Conservation (phyloP, 148 eudicot species). For the Spergularia bocconei region DNA sequence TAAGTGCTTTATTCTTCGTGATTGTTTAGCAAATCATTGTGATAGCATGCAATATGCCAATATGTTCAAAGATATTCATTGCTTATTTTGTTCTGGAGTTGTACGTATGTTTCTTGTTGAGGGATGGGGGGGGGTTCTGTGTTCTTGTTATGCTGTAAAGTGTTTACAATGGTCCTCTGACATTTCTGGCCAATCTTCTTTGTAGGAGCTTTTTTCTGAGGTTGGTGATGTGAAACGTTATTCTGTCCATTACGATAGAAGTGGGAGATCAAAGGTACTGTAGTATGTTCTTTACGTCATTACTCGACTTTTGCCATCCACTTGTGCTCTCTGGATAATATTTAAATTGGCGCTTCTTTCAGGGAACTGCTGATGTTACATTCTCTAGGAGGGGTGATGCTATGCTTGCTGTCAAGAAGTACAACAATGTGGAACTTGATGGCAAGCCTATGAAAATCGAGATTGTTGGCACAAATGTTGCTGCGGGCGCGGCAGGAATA, state of each 20-base stretch:
- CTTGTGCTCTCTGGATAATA: background rate
- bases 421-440: slow-evolving; percentile 87
- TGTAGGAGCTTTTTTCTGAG: slow-evolving; percentile 82
- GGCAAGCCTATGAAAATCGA: slow-evolving; percentile 94
- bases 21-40: background rate
- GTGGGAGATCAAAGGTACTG: slow-evolving; percentile 83
- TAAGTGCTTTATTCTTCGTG: background rate
- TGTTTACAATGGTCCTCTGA: background rate
- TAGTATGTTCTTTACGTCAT: background rate
- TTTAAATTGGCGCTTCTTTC: slow-evolving; percentile 10
- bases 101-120: background rate
- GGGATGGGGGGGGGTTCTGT: background rate
- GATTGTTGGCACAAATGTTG: slow-evolving; percentile 65
- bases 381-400: slow-evolving; percentile 72
- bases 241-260: slow-evolving; percentile 65
- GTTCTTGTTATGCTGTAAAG: background rate
- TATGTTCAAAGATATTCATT: too few species aligned
- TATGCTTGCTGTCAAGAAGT: slow-evolving; percentile 74
- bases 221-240: slow-evolving; percentile 75
- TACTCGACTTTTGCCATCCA: background rate
- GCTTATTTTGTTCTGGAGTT: too few species aligned
- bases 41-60: too few species aligned
- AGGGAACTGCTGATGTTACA: slow-evolving; percentile 93
- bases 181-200: background rate
- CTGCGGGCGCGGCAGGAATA: slow-evolving; percentile 37